Evolutionary conservation across 352 stramenopile species (phyloP).

Genomic region (Pythium plurisporium): DNA sequence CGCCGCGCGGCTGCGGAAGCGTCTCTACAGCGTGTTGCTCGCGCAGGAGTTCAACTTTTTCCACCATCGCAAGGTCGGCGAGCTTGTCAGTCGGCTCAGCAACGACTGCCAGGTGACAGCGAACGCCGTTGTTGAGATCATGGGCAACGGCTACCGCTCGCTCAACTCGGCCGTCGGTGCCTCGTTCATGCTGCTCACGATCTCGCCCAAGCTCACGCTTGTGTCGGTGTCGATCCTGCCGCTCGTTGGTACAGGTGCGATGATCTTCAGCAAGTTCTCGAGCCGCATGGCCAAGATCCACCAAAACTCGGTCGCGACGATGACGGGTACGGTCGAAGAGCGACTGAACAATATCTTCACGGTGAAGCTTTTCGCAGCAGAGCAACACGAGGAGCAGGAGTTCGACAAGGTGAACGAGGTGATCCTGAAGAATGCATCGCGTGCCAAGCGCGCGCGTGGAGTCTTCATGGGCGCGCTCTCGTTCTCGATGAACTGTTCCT

Average conservation of each 20-base stretch:
- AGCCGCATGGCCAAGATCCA: constrained; percentile 72
- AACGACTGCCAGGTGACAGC: constrained; percentile 88
- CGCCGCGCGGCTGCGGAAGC: constrained; percentile 68
- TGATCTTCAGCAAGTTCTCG: constrained; percentile 84
- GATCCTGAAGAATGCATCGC: constrained; percentile 65
- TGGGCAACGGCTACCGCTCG: constrained; percentile 84
- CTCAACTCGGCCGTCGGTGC: constrained; percentile 87
- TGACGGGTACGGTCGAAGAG: constrained; percentile 83
- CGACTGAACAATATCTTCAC: constrained; percentile 87
- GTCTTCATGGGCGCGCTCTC: constrained; percentile 89
- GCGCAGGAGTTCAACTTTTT: constrained; percentile 85
- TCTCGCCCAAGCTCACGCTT: constrained; percentile 87
- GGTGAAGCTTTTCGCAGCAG: constrained; percentile 85
- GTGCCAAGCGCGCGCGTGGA: constrained; percentile 74
- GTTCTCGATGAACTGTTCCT: constrained; percentile 84
- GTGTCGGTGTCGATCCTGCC: constrained; percentile 84
- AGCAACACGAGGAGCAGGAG: constrained; percentile 55
- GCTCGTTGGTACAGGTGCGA: constrained; percentile 67
- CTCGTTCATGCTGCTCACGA: constrained; percentile 84
- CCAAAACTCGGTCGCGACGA: constrained; percentile 68
- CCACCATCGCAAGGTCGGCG: constrained; percentile 72
- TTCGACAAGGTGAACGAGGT: constrained; percentile 67
- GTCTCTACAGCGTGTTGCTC: constrained; percentile 73
- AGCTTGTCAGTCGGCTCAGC: constrained; percentile 82
- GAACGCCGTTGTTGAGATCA: constrained; percentile 82